Percentiles rank a stretch among this genome's conserved stretches.
phyloP scores from a whole-genome alignment of 108 stramenopile genomes.

The Nannochloropsis gaditana region DNA sequence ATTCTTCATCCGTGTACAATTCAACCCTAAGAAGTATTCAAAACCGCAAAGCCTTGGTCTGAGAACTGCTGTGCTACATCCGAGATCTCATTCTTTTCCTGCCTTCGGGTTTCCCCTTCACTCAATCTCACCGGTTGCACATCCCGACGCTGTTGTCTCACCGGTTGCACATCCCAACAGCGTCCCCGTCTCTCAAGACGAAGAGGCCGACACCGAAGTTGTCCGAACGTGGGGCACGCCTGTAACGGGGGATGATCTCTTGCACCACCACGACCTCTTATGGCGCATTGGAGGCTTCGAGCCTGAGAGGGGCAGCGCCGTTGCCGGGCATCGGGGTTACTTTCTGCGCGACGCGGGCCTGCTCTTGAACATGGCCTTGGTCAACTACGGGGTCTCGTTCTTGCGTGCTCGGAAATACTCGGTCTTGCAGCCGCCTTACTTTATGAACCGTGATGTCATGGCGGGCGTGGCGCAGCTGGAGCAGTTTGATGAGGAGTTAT shows the following conservation, averaged over 20 bases:
- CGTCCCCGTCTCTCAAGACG: slow-evolving; percentile 84
- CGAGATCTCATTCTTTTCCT: neutral
- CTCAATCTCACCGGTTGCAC: neutral
- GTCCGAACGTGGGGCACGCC: slow-evolving; percentile 53
- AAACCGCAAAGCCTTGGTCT: too few species aligned
- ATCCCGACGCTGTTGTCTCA: slow-evolving; percentile 56
- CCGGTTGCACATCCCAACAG: slow-evolving; percentile 59
- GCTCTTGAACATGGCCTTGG: slow-evolving; percentile 93
- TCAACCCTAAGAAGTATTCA: too few species aligned
- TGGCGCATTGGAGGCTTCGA: slow-evolving; percentile 97
- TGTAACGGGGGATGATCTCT: slow-evolving; percentile 79
- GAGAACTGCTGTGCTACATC: neutral
- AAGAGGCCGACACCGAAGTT: slow-evolving; percentile 87
- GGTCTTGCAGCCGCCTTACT: slow-evolving; percentile 94
- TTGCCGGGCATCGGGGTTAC: slow-evolving; percentile 96
- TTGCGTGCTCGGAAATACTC: slow-evolving; percentile 68
- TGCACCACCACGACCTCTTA: slow-evolving; percentile 92
- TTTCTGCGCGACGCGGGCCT: slow-evolving; percentile 95
- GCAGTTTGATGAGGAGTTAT: slow-evolving; percentile 98
- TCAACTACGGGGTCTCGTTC: slow-evolving; percentile 95
- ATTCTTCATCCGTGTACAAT: neutral
- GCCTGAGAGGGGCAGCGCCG: slow-evolving; percentile 79
- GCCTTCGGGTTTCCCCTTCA: neutral
- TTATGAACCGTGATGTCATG: slow-evolving; percentile 99
- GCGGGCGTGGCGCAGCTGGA: slow-evolving; percentile 96